Conservation (phyloP, 2,329 filamentous ascomycete species). For the Pestalotiopsis sp. region DNA sequence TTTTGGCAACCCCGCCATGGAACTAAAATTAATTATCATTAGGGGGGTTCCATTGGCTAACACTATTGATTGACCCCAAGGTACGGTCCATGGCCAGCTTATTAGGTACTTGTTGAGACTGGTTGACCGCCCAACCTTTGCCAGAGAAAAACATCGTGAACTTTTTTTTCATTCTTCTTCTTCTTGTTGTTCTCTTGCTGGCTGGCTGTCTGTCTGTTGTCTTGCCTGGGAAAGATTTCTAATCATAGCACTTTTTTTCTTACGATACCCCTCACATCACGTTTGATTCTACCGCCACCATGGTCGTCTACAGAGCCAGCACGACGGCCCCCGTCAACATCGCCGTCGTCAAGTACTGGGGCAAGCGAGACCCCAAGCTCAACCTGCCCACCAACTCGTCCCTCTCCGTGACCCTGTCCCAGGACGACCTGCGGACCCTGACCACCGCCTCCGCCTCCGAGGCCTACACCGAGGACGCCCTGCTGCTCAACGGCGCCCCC, state of each 20-base stretch:
- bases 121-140: neutral
- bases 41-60: neutral
- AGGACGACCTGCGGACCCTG: slow-evolving; percentile 90
- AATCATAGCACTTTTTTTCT: neutral
- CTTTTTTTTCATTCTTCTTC: neutral
- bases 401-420: slow-evolving; percentile 93
- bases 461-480: slow-evolving; percentile 68
- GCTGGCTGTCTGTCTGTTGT: neutral
- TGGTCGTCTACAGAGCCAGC: slow-evolving; percentile 82
- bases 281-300: slow-evolving; percentile 23
- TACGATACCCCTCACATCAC: neutral
- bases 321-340: slow-evolving; percentile 98
- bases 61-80: neutral
- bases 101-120: neutral
- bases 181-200: neutral
- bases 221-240: neutral
- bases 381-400: slow-evolving; percentile 99
- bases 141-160: neutral
- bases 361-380: slow-evolving; percentile 89
- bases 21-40: neutral
- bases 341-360: slow-evolving; percentile 99
- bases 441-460: slow-evolving; percentile 92
- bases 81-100: neutral
- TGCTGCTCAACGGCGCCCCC: slow-evolving; percentile 80
- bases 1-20: neutral